Evolutionary conservation across 345 rosid species (phyloP).

Genomic region (Murraya paniculata): DNA sequence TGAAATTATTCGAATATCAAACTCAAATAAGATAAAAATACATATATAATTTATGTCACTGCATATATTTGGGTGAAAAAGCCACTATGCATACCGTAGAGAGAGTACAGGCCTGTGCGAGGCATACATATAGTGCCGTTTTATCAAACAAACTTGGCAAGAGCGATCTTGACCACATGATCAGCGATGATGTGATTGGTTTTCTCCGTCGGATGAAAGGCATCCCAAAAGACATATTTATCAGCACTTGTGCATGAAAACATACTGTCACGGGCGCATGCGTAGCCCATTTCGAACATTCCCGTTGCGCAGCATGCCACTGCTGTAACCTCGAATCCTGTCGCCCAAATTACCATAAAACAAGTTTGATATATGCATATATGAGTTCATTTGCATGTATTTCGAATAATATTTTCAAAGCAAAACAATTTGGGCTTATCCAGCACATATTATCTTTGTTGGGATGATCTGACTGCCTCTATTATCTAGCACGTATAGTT

Average conservation of each 20-base stretch:
- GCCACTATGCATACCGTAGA: neutral
- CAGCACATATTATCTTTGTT: too few species aligned
- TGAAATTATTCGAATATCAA: neutral
- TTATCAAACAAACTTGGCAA: slow-evolving; percentile 29
- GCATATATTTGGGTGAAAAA: neutral
- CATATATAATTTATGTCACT: too few species aligned
- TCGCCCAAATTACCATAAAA: neutral
- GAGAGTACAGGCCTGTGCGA: neutral
- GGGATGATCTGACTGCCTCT: too few species aligned
- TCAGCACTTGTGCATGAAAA: slow-evolving; percentile 57
- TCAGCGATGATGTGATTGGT: slow-evolving; percentile 50
- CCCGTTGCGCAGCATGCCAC: slow-evolving; percentile 74
- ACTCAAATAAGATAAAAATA: neutral
- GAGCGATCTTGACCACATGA: slow-evolving; percentile 34
- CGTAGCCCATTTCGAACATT: slow-evolving; percentile 78
- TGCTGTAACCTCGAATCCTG: slow-evolving; percentile 49
- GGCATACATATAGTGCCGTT: neutral
- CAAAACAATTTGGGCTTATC: too few species aligned
- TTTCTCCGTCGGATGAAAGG: slow-evolving; percentile 73
- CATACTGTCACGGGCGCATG: slow-evolving; percentile 38
- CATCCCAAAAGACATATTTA: slow-evolving; percentile 73
- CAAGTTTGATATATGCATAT: neutral
- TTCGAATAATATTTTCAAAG: too few species aligned
- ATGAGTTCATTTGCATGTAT: neutral
- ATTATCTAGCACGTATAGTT: too few species aligned